phyloP scores from a whole-genome alignment of 257 asterid genomes.

The Salvia hispanica region DNA sequence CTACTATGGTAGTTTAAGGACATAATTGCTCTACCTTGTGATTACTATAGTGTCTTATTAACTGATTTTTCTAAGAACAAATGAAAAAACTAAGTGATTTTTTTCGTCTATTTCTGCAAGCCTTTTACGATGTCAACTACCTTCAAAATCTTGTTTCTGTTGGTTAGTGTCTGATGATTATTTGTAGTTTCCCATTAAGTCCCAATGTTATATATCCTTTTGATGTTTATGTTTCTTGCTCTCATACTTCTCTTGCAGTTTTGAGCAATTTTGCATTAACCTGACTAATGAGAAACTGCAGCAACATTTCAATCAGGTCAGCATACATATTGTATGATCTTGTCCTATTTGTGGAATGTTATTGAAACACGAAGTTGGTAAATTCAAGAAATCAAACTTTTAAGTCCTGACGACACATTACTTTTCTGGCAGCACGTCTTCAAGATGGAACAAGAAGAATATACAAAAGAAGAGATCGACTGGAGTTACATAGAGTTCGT shows the following conservation, averaged over 20 bases:
- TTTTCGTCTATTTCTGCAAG: neutral
- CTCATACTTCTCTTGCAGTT: constrained; percentile 56
- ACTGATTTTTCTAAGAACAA: constrained; percentile 4
- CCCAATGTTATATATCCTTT: constrained; percentile 18
- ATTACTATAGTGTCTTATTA: neutral
- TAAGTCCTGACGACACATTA: constrained; percentile 21
- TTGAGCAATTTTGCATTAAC: constrained; percentile 94
- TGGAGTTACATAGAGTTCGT: constrained; percentile 91
- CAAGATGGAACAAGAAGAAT: constrained; percentile 97
- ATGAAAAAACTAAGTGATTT: neutral
- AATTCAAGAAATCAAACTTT: constrained; percentile 20
- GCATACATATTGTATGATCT: constrained; percentile 19
- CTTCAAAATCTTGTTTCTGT: neutral
- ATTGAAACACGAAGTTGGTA: neutral
- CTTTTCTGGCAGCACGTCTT: constrained; percentile 74
- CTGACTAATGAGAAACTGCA: constrained; percentile 95
- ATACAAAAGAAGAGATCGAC: constrained; percentile 83
- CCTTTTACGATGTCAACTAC: constrained; percentile 2
- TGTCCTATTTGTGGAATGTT: constrained; percentile 9
- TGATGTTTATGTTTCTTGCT: constrained; percentile 22
- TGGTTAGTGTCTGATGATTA: neutral
- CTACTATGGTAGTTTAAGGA: constrained; percentile 24
- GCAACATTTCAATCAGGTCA: constrained; percentile 96
- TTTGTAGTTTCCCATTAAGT: constrained; percentile 7
- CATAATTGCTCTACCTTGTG: constrained; percentile 19